phyloP scores from a whole-genome alignment of 768 basidiomycete genomes.

The Trametes cingulata region DNA sequence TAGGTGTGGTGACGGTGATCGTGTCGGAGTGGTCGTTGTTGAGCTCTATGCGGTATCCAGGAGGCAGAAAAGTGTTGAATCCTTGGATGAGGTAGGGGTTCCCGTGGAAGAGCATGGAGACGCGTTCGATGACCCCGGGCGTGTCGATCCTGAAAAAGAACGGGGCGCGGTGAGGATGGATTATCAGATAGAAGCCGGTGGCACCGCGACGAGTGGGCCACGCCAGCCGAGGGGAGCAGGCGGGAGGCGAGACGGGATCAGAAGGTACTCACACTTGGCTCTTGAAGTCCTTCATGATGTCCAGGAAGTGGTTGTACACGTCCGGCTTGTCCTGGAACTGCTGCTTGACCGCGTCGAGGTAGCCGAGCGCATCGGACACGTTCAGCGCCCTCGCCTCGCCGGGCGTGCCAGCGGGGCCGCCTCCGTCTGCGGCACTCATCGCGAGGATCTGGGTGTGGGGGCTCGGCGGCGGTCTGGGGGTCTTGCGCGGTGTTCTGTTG shows the following conservation, averaged over 20 bases:
- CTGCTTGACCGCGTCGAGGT: constrained; percentile 91
- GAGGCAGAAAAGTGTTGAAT: constrained; percentile 96
- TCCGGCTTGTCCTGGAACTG: constrained; percentile 90
- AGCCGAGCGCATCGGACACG: constrained; percentile 90
- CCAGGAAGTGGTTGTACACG: constrained; percentile 91
- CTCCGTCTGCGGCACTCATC: constrained; percentile 16
- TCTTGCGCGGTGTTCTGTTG: constrained; percentile 9
- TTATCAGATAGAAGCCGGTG: constrained; percentile 9
- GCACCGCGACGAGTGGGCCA: neutral
- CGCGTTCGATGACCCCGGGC: constrained; percentile 94
- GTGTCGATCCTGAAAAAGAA: constrained; percentile 79
- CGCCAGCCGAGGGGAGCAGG: neutral
- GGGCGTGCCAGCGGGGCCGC: constrained; percentile 13
- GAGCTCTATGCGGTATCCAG: constrained; percentile 91
- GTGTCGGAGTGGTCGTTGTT: constrained; percentile 72
- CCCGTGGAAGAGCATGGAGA: constrained; percentile 89
- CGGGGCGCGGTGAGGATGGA: neutral
- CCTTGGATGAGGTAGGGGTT: constrained; percentile 91
- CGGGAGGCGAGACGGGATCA: neutral
- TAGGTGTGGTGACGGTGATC: constrained; percentile 82
- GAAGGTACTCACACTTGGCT: constrained; percentile 75
- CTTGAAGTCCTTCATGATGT: constrained; percentile 99
- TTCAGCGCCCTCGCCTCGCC: constrained; percentile 62
- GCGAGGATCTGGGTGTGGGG: constrained; percentile 16
- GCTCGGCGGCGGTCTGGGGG: constrained; percentile 18